Evolutionary conservation across 164 flowering plant species (phyloP).

Genomic region (grape (Vitis vinifera)): DNA sequence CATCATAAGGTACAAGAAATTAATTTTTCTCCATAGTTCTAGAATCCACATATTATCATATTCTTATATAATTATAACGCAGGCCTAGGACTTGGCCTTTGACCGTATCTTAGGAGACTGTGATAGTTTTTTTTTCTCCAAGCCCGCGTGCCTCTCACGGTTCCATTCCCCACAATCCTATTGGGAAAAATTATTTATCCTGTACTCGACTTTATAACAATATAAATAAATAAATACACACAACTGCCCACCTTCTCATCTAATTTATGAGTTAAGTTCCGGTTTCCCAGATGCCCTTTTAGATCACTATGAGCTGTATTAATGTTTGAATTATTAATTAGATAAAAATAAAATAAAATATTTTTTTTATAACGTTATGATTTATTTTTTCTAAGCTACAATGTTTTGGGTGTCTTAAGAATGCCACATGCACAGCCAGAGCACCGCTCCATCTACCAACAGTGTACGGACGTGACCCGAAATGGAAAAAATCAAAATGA

Average conservation of each 20-base stretch:
- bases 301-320: too few species aligned
- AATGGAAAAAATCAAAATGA: not conserved
- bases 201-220: too few species aligned
- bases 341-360: too few species aligned
- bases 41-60: too few species aligned
- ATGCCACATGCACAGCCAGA: not conserved
- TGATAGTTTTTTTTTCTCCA: not conserved
- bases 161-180: not conserved
- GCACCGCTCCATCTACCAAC: not conserved
- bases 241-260: too few species aligned
- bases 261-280: conserved; percentile 1
- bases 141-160: not conserved
- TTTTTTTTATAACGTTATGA: too few species aligned
- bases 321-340: too few species aligned
- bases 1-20: too few species aligned
- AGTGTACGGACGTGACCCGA: not conserved
- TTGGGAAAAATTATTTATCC: not conserved
- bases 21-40: too few species aligned
- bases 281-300: conserved; percentile 17
- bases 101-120: conserved; percentile 19
- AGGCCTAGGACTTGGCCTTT: conserved; percentile 19
- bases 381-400: too few species aligned
- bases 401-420: not conserved
- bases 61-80: not conserved
- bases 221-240: too few species aligned